phyloP scores from a whole-genome alignment of 768 basidiomycete species.

The Podaxis carcinomalis region DNA sequence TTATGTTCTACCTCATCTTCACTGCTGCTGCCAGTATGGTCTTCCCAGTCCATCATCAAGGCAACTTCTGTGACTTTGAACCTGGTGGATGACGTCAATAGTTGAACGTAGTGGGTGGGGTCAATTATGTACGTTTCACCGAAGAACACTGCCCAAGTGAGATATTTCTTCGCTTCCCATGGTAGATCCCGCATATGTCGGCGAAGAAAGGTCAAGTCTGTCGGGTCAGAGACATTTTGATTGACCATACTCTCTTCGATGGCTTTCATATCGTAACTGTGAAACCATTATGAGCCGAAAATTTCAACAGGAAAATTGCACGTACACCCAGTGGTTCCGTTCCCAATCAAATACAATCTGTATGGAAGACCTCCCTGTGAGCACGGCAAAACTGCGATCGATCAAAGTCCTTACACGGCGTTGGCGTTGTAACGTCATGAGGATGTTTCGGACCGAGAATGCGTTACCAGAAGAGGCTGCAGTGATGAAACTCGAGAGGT shows the following conservation, averaged over 20 bases:
- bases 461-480: conserved; percentile 63
- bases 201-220: conserved; percentile 57
- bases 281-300: background rate
- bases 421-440: conserved; percentile 61
- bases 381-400: background rate
- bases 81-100: conserved; percentile 25
- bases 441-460: conserved; percentile 61
- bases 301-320: conserved; percentile 8
- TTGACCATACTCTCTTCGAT: conserved; percentile 53
- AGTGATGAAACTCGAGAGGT: conserved; percentile 53
- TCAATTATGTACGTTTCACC: conserved; percentile 54
- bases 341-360: conserved; percentile 68
- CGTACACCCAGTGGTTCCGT: conserved; percentile 62
- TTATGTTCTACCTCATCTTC: conserved; percentile 49
- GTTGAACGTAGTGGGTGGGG: background rate
- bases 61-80: conserved; percentile 74
- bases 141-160: conserved; percentile 71
- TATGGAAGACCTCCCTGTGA: background rate
- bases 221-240: conserved; percentile 54
- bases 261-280: conserved; percentile 49
- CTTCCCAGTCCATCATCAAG: conserved; percentile 71
- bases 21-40: conserved; percentile 45
- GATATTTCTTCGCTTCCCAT: conserved; percentile 60
- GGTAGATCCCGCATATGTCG: conserved; percentile 57
- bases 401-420: conserved; percentile 40